Conservation (phyloP, 1,284 basidiomycete genomes). For the Singerocomus rubriflavus region DNA sequence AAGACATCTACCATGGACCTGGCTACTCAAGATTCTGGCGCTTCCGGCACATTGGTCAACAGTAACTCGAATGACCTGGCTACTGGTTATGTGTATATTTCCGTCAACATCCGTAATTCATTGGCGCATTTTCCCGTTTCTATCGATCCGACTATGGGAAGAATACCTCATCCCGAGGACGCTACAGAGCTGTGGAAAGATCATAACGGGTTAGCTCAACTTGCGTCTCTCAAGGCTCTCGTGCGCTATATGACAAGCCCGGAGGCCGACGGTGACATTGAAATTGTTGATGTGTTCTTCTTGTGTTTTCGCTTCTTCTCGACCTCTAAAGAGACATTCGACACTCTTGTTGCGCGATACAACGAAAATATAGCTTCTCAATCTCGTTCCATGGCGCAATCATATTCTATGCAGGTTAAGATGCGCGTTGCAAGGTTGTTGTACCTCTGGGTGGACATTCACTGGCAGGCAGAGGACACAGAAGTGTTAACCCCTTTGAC, state of each 20-base stretch:
- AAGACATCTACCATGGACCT: conserved; percentile 9
- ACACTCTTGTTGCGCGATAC: conserved; percentile 58
- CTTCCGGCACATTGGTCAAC: conserved; percentile 24
- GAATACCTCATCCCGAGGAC: conserved; percentile 30
- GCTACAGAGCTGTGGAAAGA: conserved; percentile 29
- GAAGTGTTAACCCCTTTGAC: conserved; percentile 38
- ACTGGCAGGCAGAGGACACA: conserved; percentile 63
- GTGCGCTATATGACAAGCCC: conserved; percentile 48
- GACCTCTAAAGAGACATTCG: conserved; percentile 52
- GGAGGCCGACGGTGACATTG: conserved; percentile 35
- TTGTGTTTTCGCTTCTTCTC: conserved; percentile 76
- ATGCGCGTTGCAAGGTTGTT: conserved; percentile 66
- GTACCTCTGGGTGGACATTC: conserved; percentile 71
- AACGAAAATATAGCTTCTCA: conserved; percentile 37
- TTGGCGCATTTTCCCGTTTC: conserved; percentile 31
- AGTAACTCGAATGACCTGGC: conserved; percentile 15
- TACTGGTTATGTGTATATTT: conserved; percentile 23
- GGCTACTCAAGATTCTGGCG: conserved; percentile 3
- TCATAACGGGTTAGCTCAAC: conserved; percentile 23
- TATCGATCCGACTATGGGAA: conserved; percentile 14
- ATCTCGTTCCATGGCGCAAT: conserved; percentile 38
- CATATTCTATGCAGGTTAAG: conserved; percentile 53
- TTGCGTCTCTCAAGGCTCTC: conserved; percentile 43
- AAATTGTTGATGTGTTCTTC: conserved; percentile 59
- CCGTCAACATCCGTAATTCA: conserved; percentile 27